Conservation (phyloP, 345 rosid genomes). For the Brassica carinata region DNA sequence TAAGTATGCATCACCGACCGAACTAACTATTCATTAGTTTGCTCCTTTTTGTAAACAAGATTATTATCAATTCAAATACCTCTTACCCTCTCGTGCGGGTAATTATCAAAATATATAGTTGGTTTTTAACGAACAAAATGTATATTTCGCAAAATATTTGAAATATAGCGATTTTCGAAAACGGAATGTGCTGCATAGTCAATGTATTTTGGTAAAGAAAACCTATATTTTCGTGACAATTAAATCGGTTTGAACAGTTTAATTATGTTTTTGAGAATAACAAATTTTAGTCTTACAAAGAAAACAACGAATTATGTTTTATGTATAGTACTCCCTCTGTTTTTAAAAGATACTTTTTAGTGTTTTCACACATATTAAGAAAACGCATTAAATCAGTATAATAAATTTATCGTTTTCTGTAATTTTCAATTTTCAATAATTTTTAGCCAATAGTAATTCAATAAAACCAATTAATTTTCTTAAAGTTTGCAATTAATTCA, state of each 20-base stretch:
- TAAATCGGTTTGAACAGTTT: not conserved
- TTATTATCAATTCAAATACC: conserved; percentile 8
- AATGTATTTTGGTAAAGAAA: not conserved
- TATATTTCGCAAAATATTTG: not conserved
- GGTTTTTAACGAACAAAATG: not conserved
- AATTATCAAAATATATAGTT: conserved; percentile 2
- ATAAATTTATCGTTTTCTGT: too few species aligned
- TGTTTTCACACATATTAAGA: too few species aligned
- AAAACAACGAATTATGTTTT: not conserved
- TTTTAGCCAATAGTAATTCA: too few species aligned
- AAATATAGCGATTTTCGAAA: not conserved
- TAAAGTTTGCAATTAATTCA: too few species aligned
- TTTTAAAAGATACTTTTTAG: too few species aligned
- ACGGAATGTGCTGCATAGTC: not conserved
- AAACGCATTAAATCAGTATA: too few species aligned
- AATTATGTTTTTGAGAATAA: not conserved
- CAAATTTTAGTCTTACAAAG: not conserved
- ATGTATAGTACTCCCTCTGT: not conserved
- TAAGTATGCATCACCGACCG: conserved; percentile 35
- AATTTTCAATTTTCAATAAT: too few species aligned
- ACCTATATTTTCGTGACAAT: not conserved
- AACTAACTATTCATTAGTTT: conserved; percentile 20
- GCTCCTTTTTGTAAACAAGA: not conserved
- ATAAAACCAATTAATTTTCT: too few species aligned
- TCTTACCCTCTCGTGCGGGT: conserved; percentile 18